phyloP scores from a whole-genome alignment of 164 flowering plant species.

The Vitis cinerea region DNA sequence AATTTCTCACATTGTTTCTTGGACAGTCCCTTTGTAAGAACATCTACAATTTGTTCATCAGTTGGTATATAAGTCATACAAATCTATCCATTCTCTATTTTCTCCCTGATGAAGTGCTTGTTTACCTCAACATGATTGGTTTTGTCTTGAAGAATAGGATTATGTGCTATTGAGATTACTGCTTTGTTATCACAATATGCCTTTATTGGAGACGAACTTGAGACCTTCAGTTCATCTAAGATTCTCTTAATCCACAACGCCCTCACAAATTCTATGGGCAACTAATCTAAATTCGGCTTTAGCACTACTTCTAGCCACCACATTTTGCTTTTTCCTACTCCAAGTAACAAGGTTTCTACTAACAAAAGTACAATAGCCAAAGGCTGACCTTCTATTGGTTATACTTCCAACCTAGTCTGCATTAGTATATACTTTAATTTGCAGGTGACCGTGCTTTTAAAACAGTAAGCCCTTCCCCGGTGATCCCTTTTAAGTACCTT shows the following conservation, averaged over 20 bases:
- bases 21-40: too few species aligned
- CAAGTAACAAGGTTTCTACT: background rate
- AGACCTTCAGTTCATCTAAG: background rate
- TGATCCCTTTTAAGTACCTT: background rate
- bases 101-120: too few species aligned
- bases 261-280: slow-evolving; percentile 2
- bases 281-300: background rate
- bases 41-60: too few species aligned
- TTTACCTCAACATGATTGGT: too few species aligned
- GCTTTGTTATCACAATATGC: too few species aligned
- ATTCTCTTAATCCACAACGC: background rate
- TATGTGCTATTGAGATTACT: too few species aligned
- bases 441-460: background rate
- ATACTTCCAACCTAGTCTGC: background rate
- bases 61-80: too few species aligned
- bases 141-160: too few species aligned
- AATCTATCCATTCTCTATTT: too few species aligned
- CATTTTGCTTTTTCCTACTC: background rate
- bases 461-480: background rate
- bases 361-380: background rate
- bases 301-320: slow-evolving; percentile 3
- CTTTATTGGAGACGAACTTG: too few species aligned
- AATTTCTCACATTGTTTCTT: too few species aligned
- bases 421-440: background rate
- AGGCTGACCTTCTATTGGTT: background rate